These are phyloP conservation scores for Raffaelea ambrosiae DNA, from an alignment of 2,329 filamentous ascomycete species.

Conservation along the genomic window DNA sequence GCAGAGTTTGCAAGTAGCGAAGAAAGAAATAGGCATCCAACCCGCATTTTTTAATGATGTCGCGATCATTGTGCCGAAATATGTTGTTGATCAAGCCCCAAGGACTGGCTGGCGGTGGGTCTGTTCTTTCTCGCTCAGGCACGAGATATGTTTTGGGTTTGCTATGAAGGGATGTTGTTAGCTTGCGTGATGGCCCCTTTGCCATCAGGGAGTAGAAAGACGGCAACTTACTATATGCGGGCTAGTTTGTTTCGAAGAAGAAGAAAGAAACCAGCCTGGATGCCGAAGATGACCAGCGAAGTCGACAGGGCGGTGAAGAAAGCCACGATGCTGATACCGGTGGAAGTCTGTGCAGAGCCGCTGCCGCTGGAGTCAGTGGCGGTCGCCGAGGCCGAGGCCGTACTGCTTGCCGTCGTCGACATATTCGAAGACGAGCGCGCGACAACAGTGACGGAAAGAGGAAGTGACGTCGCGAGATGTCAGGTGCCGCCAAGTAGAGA, in stretches of 20 bases:
- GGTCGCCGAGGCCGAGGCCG: slow-evolving; percentile 6
- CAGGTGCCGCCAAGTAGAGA: not conserved
- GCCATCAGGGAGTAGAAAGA: not conserved
- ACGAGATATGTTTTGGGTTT: slow-evolving; percentile 82
- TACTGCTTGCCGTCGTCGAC: slow-evolving; percentile 7
- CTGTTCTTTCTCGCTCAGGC: slow-evolving; percentile 72
- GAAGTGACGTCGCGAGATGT: not conserved
- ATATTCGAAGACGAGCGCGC: slow-evolving; percentile 3
- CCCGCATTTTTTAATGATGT: slow-evolving; percentile 91
- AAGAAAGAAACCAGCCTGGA: slow-evolving; percentile 63
- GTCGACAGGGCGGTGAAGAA: slow-evolving; percentile 59
- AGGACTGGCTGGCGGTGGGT: slow-evolving; percentile 55
- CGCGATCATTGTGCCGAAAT: slow-evolving; percentile 61
- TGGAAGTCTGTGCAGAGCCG: slow-evolving; percentile 18
- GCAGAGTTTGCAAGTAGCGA: slow-evolving; percentile 66
- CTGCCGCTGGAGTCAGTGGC: slow-evolving; percentile 5
- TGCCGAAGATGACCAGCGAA: slow-evolving; percentile 53
- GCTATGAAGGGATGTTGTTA: slow-evolving; percentile 28
- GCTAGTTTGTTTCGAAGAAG: slow-evolving; percentile 69
- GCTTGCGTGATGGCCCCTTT: not conserved
- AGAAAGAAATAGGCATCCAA: slow-evolving; percentile 97
- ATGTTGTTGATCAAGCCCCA: slow-evolving; percentile 48
- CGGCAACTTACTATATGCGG: slow-evolving; percentile 63
- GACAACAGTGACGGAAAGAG: not conserved
- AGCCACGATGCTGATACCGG: slow-evolving; percentile 38